Evolutionary conservation across 352 stramenopile species (phyloP).

Genomic region (Phytopythium chamaehyphon): DNA sequence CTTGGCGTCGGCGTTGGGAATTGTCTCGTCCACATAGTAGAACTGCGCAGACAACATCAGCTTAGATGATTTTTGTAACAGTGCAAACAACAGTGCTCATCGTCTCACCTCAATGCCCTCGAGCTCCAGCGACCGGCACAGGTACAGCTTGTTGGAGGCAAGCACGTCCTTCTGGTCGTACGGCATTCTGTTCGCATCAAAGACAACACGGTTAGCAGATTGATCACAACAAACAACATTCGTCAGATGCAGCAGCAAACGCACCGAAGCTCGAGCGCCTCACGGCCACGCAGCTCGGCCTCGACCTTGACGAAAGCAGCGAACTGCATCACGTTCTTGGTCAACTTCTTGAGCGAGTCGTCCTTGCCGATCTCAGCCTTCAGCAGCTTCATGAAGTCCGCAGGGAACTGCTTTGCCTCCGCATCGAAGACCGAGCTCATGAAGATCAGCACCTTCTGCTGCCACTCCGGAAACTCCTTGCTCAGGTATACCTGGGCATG

Average conservation of each 20-base stretch:
- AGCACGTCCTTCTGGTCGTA: slow-evolving; percentile 96
- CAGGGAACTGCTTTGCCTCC: slow-evolving; percentile 61
- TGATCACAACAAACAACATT: neutral
- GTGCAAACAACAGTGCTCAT: neutral
- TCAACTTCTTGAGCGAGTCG: slow-evolving; percentile 85
- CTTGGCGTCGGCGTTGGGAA: slow-evolving; percentile 72
- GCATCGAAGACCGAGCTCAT: slow-evolving; percentile 68
- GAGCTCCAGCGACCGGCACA: slow-evolving; percentile 87
- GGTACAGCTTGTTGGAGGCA: slow-evolving; percentile 89
- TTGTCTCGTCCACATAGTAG: slow-evolving; percentile 71
- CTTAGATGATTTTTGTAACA: neutral
- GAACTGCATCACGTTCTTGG: slow-evolving; percentile 97
- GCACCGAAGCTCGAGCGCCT: slow-evolving; percentile 91
- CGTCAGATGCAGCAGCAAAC: slow-evolving; percentile 6
- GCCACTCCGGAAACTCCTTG: slow-evolving; percentile 79
- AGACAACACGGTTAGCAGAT: neutral
- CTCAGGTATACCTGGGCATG: slow-evolving; percentile 87
- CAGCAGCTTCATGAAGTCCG: slow-evolving; percentile 85
- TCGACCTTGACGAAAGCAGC: slow-evolving; percentile 94
- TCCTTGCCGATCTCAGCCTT: slow-evolving; percentile 72
- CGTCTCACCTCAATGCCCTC: slow-evolving; percentile 64
- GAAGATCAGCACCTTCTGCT: slow-evolving; percentile 83
- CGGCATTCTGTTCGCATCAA: slow-evolving; percentile 64
- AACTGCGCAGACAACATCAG: slow-evolving; percentile 33
- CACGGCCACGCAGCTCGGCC: slow-evolving; percentile 86